Conservation (phyloP, 108 stramenopile genomes). For the Fistulifera pelliculosa region DNA sequence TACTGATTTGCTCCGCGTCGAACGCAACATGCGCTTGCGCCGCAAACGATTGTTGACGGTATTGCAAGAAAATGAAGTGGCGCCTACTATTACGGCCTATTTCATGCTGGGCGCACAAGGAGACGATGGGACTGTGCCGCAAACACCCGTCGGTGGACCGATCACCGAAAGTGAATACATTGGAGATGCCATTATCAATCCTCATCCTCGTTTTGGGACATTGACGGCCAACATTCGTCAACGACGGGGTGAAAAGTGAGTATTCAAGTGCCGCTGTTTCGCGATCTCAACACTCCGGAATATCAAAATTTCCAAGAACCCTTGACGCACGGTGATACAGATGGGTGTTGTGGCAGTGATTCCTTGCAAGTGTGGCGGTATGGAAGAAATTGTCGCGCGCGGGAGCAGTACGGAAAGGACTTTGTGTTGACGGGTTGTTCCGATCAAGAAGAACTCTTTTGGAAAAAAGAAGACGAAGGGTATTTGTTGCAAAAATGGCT, state of each 20-base stretch:
- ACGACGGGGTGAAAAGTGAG: conserved; percentile 86
- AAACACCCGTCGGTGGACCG: conserved; percentile 71
- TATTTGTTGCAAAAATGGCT: conserved; percentile 77
- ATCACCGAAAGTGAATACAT: conserved; percentile 83
- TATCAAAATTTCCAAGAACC: conserved; percentile 34
- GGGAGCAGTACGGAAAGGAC: conserved; percentile 69
- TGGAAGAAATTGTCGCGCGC: conserved; percentile 64
- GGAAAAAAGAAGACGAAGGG: conserved; percentile 32
- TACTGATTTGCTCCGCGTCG: conserved; percentile 90
- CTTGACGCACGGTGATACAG: conserved; percentile 26
- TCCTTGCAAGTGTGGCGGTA: conserved; percentile 75
- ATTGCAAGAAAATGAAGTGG: conserved; percentile 82
- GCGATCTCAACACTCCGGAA: conserved; percentile 87
- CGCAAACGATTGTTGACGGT: conserved; percentile 82
- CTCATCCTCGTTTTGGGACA: conserved; percentile 97
- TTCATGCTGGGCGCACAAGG: conserved; percentile 78
- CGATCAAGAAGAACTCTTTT: conserved; percentile 43
- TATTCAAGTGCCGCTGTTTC: conserved; percentile 91
- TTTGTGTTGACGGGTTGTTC: conserved; percentile 79
- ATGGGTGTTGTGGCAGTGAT: conserved; percentile 66
- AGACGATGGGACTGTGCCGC: conserved; percentile 73
- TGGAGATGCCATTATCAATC: conserved; percentile 94
- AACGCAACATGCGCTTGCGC: conserved; percentile 97
- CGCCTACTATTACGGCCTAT: conserved; percentile 87
- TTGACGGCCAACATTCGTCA: conserved; percentile 92